Conservation (phyloP, 1,284 basidiomycete species). For the Mycena sp. region DNA sequence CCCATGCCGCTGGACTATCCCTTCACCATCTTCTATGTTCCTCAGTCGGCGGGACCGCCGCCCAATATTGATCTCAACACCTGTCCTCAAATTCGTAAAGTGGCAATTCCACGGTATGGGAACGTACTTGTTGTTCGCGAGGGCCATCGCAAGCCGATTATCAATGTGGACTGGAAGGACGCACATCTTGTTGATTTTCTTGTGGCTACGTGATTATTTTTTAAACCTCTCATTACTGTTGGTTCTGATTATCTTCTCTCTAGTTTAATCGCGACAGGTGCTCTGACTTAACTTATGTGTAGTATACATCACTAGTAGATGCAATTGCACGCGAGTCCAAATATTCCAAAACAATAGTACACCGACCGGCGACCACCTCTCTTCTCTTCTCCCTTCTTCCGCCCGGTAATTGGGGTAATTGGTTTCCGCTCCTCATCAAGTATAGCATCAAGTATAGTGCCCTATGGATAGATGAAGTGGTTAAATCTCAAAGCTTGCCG, state of each 20-base stretch:
- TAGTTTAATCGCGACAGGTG: background rate
- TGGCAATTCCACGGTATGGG: background rate
- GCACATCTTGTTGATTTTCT: background rate
- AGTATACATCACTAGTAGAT: too few relatives aligned
- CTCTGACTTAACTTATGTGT: background rate
- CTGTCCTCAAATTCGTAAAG: background rate
- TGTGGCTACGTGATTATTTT: background rate
- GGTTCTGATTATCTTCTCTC: background rate
- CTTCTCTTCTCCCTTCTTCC: too few relatives aligned
- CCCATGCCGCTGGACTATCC: background rate
- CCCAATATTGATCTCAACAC: background rate
- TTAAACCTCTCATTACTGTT: background rate
- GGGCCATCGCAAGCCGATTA: background rate
- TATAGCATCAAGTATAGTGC: too few relatives aligned
- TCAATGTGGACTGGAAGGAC: background rate
- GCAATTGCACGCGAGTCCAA: too few relatives aligned
- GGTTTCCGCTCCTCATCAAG: too few relatives aligned
- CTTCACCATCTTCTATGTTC: background rate
- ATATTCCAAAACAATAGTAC: too few relatives aligned
- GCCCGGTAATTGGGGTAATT: too few relatives aligned
- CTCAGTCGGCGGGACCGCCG: background rate
- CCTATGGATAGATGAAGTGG: too few relatives aligned
- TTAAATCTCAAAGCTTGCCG: too few relatives aligned
- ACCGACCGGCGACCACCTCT: too few relatives aligned
- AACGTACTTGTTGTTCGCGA: constrained; percentile 1